Evolutionary conservation across 2,329 filamentous ascomycete species (phyloP).

Genomic region (Berkeleyomyces basicola): DNA sequence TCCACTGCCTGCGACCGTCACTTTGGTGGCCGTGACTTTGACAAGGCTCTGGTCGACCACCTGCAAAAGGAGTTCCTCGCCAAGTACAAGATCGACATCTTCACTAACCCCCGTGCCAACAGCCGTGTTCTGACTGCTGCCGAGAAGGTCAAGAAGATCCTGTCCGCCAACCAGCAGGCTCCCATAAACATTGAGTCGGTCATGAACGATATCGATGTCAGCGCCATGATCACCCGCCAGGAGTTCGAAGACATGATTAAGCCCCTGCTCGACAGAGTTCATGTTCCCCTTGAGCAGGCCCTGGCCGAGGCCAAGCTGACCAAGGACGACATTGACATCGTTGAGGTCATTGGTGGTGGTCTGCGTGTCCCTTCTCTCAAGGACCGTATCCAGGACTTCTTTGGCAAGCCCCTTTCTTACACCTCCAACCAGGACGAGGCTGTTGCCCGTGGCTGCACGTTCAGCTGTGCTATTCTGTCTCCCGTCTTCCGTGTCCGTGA

Average conservation of each 20-base stretch:
- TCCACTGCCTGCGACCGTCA: conserved; percentile 84
- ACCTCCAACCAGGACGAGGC: conserved; percentile 98
- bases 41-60: conserved; percentile 87
- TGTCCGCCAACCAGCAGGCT: conserved; percentile 85
- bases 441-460: conserved; percentile 85
- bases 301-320: conserved; percentile 86
- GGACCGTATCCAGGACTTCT: conserved; percentile 76
- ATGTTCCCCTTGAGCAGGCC: conserved; percentile 69
- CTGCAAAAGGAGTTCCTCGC: conserved; percentile 91
- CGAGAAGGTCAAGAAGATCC: conserved; percentile 96
- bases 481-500: conserved; percentile 97
- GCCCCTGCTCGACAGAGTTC: conserved; percentile 60
- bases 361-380: conserved; percentile 90
- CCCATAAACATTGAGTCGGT: conserved; percentile 94
- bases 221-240: conserved; percentile 75
- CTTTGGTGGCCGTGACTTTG: conserved; percentile 94
- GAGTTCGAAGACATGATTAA: conserved; percentile 85
- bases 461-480: conserved; percentile 93
- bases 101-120: conserved; percentile 74
- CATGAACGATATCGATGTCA: conserved; percentile 95
- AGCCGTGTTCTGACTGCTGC: conserved; percentile 74
- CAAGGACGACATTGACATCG: conserved; percentile 76
- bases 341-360: conserved; percentile 89
- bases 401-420: conserved; percentile 82
- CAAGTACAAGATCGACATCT: conserved; percentile 95